Evolutionary conservation across 2,329 filamentous ascomycete genomes (phyloP).

Genomic region (Sporothrix euskadiensis): DNA sequence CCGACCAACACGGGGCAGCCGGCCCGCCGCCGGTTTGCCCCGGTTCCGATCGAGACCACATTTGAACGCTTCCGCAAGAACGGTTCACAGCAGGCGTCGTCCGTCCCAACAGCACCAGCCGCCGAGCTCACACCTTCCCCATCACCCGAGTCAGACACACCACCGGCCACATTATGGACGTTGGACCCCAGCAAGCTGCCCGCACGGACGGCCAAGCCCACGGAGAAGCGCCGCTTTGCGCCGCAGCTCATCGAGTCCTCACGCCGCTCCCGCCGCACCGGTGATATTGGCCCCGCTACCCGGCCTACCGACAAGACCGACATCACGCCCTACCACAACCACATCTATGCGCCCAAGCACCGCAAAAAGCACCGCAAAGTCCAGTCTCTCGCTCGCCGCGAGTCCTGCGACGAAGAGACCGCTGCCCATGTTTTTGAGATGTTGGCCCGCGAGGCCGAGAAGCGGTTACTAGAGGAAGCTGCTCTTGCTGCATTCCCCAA

Average conservation of each 20-base stretch:
- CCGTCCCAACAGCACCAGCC: constrained; percentile 36
- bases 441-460: constrained; percentile 76
- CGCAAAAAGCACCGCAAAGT: constrained; percentile 45
- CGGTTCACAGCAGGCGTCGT: constrained; percentile 24
- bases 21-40: constrained; percentile 58
- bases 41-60: constrained; percentile 72
- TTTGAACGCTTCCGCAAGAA: constrained; percentile 59
- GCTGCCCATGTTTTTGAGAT: constrained; percentile 76
- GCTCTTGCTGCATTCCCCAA: constrained; percentile 76
- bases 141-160: constrained; percentile 49
- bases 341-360: constrained; percentile 56
- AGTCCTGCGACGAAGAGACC: constrained; percentile 74
- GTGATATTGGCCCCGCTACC: constrained; percentile 63
- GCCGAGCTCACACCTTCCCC: constrained; percentile 59
- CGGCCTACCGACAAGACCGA: constrained; percentile 70
- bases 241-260: constrained; percentile 82
- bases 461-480: constrained; percentile 70
- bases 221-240: constrained; percentile 59
- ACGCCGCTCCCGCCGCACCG: constrained; percentile 66
- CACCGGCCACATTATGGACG: constrained; percentile 25
- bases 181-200: neutral
- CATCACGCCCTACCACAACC: constrained; percentile 64
- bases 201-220: neutral
- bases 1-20: constrained; percentile 7
- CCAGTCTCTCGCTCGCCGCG: constrained; percentile 54